A percentile compares a stretch with the other conserved stretches of the same genome.
Evolutionary conservation across 345 rosid species (phyloP).

Genomic region (Combretum micranthum): DNA sequence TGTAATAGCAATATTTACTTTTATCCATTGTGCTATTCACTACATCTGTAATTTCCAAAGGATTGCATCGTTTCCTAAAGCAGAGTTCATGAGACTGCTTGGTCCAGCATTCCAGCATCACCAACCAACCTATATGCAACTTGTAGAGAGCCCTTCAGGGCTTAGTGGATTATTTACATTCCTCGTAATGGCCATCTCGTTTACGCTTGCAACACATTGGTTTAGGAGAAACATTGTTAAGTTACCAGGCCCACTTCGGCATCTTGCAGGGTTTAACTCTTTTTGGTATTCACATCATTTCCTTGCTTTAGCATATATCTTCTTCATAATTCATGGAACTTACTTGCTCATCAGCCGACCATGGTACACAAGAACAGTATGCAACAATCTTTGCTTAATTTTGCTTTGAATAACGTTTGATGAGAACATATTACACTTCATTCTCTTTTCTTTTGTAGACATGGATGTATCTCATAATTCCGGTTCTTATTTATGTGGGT

Average conservation of each 20-base stretch:
- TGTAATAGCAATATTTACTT: slow-evolving; percentile 36
- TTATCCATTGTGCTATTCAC: slow-evolving; percentile 45
- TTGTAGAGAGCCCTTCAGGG: slow-evolving; percentile 40
- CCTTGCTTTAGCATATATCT: slow-evolving; percentile 53
- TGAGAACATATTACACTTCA: background rate
- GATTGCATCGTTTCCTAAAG: slow-evolving; percentile 30
- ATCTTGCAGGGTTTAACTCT: slow-evolving; percentile 78
- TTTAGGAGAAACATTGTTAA: slow-evolving; percentile 63
- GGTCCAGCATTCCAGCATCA: slow-evolving; percentile 31
- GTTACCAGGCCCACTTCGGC: slow-evolving; percentile 51
- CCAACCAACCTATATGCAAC: slow-evolving; percentile 54
- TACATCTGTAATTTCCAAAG: slow-evolving; percentile 56
- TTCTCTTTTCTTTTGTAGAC: slow-evolving; percentile 41
- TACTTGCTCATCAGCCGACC: slow-evolving; percentile 56
- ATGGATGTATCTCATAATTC: slow-evolving; percentile 69
- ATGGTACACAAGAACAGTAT: slow-evolving; percentile 75
- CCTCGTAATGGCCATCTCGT: slow-evolving; percentile 57
- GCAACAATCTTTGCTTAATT: background rate
- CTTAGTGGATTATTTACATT: slow-evolving; percentile 56
- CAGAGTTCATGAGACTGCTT: slow-evolving; percentile 30
- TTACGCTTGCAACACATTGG: slow-evolving; percentile 61
- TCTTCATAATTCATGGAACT: slow-evolving; percentile 65
- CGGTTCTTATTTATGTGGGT: slow-evolving; percentile 48
- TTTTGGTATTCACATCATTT: slow-evolving; percentile 96
- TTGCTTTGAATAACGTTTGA: background rate